phyloP scores from a whole-genome alignment of 768 basidiomycete genomes.

The Xerocomellus chrysenteron region DNA sequence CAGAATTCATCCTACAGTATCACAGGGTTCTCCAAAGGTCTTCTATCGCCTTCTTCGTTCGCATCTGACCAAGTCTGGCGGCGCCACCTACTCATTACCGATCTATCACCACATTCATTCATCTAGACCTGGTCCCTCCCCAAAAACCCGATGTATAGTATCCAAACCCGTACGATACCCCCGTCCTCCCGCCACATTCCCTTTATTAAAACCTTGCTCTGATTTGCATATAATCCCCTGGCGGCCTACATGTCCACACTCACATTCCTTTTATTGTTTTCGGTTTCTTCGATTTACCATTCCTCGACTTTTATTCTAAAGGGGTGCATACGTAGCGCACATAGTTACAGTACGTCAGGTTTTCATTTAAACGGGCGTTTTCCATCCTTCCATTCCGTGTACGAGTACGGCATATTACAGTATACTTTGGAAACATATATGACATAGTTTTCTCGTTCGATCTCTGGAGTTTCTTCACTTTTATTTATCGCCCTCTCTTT shows the following conservation, averaged over 20 bases:
- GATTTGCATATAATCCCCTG: not conserved
- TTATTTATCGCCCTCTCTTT: not conserved
- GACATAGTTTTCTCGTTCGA: not conserved
- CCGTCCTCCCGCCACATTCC: not conserved
- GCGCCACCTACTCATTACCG: not conserved
- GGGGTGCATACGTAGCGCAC: not conserved
- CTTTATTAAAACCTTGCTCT: not conserved
- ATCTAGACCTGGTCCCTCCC: not conserved
- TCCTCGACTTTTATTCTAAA: not conserved
- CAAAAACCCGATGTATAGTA: not conserved
- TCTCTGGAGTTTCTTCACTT: not conserved
- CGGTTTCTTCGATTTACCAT: not conserved
- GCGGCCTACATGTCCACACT: not conserved
- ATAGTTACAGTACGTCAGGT: not conserved
- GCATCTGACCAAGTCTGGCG: not conserved
- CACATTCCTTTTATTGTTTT: not conserved
- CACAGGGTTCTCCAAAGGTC: not conserved
- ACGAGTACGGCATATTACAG: not conserved
- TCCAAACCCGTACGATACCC: slow-evolving; percentile 5
- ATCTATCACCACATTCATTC: not conserved
- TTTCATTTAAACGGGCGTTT: not conserved
- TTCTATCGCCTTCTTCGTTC: not conserved
- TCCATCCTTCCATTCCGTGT: not conserved
- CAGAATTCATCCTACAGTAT: not conserved
- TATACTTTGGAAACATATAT: slow-evolving; percentile 1